phyloP scores from a whole-genome alignment of 257 asterid species.

The Fraxinus excelsior region DNA sequence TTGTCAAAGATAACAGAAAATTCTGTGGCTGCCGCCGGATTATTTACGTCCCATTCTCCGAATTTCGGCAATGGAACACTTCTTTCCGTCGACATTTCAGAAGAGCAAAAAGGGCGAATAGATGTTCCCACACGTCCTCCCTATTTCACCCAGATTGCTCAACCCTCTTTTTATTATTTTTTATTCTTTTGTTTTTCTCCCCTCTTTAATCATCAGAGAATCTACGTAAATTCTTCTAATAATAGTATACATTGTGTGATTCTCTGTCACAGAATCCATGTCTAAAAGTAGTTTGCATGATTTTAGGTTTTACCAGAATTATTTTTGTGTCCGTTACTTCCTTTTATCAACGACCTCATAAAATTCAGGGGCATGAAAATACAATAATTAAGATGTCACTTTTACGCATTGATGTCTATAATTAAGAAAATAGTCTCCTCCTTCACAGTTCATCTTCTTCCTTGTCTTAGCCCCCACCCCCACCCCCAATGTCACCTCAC shows the following conservation, averaged over 20 bases:
- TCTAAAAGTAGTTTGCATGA: constrained; percentile 3
- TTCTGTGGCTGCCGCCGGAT: constrained; percentile 19
- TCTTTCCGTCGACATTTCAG: constrained; percentile 16
- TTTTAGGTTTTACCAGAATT: neutral
- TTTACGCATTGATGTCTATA: too few relatives aligned
- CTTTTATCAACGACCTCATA: neutral
- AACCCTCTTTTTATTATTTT: neutral
- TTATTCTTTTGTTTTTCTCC: neutral
- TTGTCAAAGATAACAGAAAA: constrained; percentile 31
- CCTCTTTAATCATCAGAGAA: neutral
- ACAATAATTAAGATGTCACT: neutral
- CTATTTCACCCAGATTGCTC: neutral
- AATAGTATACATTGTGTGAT: neutral
- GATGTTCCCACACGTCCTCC: constrained; percentile 1
- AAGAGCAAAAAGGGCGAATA: constrained; percentile 1
- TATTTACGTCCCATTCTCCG: constrained; percentile 35
- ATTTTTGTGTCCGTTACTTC: neutral
- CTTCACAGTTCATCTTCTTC: too few relatives aligned
- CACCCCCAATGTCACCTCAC: too few relatives aligned
- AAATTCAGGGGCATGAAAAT: neutral
- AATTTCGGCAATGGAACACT: constrained; percentile 28
- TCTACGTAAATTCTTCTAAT: neutral
- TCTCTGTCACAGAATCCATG: neutral
- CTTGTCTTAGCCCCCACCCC: too few relatives aligned
- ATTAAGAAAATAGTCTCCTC: too few relatives aligned